A percentile compares a stretch with the other conserved stretches of the same genome.
Evolutionary conservation across 805 yeast genomes (phyloP).

Genomic region (Saccharomycopsis sp.): DNA sequence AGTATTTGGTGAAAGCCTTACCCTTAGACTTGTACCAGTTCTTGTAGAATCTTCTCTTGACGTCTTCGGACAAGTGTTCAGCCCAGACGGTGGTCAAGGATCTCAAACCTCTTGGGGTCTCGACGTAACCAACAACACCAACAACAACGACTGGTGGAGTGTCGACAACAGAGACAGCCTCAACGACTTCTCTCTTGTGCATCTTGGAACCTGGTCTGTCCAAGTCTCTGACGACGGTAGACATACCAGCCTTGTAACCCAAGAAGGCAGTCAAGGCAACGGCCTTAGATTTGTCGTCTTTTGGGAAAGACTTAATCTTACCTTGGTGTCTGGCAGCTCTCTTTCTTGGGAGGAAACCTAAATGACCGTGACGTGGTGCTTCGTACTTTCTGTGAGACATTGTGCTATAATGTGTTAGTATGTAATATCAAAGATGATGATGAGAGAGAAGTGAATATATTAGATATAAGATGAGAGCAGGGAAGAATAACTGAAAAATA

Average conservation of each 20-base stretch:
- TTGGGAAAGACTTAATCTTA: slow-evolving; percentile 99
- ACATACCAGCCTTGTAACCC: slow-evolving; percentile 99
- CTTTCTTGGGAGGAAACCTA: slow-evolving; percentile 99
- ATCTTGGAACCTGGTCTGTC: slow-evolving; percentile 99
- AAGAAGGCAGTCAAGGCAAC: slow-evolving; percentile 99
- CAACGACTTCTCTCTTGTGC: slow-evolving; percentile 99
- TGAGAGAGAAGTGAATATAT: neutral
- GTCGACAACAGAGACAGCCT: slow-evolving; percentile 99
- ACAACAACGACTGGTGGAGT: slow-evolving; percentile 98
- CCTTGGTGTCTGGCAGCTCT: slow-evolving; percentile 98
- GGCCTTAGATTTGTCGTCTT: slow-evolving; percentile 95
- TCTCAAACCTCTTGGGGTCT: slow-evolving; percentile 99
- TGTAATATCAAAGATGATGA: neutral
- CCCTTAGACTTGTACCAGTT: slow-evolving; percentile 99
- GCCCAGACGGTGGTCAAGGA: slow-evolving; percentile 99
- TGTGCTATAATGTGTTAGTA: slow-evolving; percentile 20
- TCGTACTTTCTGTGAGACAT: slow-evolving; percentile 99
- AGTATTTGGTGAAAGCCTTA: slow-evolving; percentile 99
- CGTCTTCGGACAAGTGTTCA: slow-evolving; percentile 98
- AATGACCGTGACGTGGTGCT: slow-evolving; percentile 99
- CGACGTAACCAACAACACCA: slow-evolving; percentile 99
- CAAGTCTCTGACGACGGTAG: slow-evolving; percentile 99
- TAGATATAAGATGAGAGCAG: neutral
- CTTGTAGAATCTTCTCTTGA: slow-evolving; percentile 99
- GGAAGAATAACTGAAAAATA: neutral